Evolutionary conservation across 1,284 basidiomycete genomes (phyloP), one percentile per base, ranked within the genome.

Genomic region (Cryptococcus depauperatus): DNA sequence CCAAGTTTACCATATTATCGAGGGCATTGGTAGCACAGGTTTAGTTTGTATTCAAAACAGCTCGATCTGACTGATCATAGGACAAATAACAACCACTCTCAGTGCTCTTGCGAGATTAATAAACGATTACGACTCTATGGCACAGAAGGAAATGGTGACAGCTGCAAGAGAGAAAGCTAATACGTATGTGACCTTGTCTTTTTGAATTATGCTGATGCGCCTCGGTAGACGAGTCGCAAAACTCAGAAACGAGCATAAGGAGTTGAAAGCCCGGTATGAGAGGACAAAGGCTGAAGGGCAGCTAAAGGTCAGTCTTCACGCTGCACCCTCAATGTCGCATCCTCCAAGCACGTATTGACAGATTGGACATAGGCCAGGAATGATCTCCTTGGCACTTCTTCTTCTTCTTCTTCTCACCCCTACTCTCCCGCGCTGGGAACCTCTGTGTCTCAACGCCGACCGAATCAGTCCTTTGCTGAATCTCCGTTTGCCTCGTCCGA

Each of bases 91-190:
- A 28, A 90, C 91, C 23, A 90, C 88, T 13, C 75, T 97, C 16
- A 79, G 87, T n/a, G 89, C 88, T 2, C 83, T 96, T 76, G 82
- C 86, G 45, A 75, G 91, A 46, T 88, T 92, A 45, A 82, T 95
- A 53, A 90, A 95, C 58, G 92, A 97, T 63, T 96, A 93, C 63
- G 91, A 95, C 62, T 84, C 85, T 10, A 90, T 96, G 86, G 87
- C 86, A 1, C 85, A 84, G 73, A 78, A 90, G 54, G 91, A 96
- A 69, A 88, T 95, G 61, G 85, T 93, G 43, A 88, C 87, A 57
- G 82, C 85, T 33, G 93, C 93, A 71, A 81, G 89, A 66, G 90
- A 93, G 74, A 96, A 96, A 72, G 92, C 90, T 0, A 77, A 85
- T 64, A 83, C 85, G 88, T 91, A 62, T 61, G 80, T 72, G 18